Conservation (phyloP, 2,329 filamentous ascomycete species). For the Sporothrix brunneoviolacea region DNA sequence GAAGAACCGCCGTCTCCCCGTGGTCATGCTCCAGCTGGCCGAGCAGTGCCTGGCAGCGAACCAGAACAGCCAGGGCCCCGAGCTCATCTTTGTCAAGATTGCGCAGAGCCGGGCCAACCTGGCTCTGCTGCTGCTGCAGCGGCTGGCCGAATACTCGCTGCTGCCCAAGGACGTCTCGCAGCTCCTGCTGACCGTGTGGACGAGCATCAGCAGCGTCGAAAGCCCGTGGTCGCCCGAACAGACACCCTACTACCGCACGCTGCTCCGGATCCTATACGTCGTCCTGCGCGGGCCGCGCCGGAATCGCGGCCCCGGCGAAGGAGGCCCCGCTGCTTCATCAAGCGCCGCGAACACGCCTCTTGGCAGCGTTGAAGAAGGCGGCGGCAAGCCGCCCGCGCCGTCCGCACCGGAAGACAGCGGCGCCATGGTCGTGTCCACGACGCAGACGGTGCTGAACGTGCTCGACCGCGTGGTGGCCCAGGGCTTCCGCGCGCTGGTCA, state of each 20-base stretch:
- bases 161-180: conserved; percentile 45
- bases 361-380: conserved; percentile 1
- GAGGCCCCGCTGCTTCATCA: background rate
- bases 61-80: conserved; percentile 58
- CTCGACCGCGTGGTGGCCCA: conserved; percentile 71
- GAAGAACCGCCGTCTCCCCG: conserved; percentile 41
- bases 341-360: conserved; percentile 14
- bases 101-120: conserved; percentile 72
- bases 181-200: conserved; percentile 44
- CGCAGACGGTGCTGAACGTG: conserved; percentile 67
- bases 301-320: conserved; percentile 7
- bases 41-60: conserved; percentile 75
- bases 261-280: conserved; percentile 80
- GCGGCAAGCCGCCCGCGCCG: background rate
- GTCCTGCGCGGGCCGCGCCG: conserved; percentile 61
- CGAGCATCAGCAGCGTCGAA: conserved; percentile 47
- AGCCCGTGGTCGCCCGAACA: conserved; percentile 47
- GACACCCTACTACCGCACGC: conserved; percentile 69
- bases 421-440: conserved; percentile 39
- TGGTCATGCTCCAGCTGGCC: conserved; percentile 61
- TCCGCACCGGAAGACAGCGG: conserved; percentile 19
- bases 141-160: conserved; percentile 56
- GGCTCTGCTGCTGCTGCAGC: conserved; percentile 74
- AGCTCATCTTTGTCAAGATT: conserved; percentile 74
- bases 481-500: conserved; percentile 75